Evolutionary conservation across 2,329 filamentous ascomycete genomes (phyloP), one percentile per base, ranked within the genome.

Genomic region (Byssothecium circinans): DNA sequence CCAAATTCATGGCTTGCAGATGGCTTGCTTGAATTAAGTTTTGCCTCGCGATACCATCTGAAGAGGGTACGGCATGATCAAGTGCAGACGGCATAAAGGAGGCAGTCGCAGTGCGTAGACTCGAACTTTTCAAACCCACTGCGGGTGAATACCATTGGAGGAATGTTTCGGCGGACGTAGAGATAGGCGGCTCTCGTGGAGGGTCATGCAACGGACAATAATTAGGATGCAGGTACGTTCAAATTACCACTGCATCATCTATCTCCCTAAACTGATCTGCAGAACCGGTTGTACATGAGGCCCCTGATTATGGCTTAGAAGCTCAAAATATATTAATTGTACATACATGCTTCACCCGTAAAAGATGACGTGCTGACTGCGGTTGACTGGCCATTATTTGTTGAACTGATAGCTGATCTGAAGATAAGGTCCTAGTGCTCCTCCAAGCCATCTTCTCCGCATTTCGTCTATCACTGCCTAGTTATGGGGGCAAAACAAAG

Each of bases 391-490:
- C 8, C 8, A 15, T 17, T 4, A 8, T 15, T 19, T 10, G 33
- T 36, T 15, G 12, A 22, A 10, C 32, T 34, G 32, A 14, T 34
- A n/a, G 32, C 32, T 34, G 32, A n/a, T n/a, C n/a, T 14, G 19
- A 35, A 35, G 44, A 41, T 25, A 47, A 48, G 41, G 38, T 45
- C 32, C 30, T 33, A 30, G 41, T 51, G 58, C 53, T 55, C 47
- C 47, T 50, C 36, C 27, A 8, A 53, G 56, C 60, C 60, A 50
- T 49, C 59, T 65, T 68, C 65, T 69, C 65, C 65, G 64, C 65
- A 69, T 62, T 68, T 63, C 49, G 57, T 60, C 51, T 56, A 62
- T 56, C 50, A 48, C 49, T 50, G 49, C 56, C 64, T 66, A 67
- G 67, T 67, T 66, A 61, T 63, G 60, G 56, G 62, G 34, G n/a